These are phyloP conservation scores for Yarrowia bubula DNA, from an alignment of 805 yeast species.

Conservation along the genomic window DNA sequence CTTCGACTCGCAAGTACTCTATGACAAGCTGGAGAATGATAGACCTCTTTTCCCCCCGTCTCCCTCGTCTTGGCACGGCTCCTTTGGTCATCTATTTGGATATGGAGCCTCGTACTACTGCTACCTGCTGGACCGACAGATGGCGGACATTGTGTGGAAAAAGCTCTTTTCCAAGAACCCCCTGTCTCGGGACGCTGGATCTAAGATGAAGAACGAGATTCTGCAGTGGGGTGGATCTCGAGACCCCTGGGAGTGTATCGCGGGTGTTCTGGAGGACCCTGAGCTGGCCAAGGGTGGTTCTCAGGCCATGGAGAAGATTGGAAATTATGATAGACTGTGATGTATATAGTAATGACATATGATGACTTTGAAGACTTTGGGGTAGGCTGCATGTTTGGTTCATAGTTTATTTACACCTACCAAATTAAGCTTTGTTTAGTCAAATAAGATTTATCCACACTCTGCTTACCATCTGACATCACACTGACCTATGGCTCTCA, in stretches of 20 bases:
- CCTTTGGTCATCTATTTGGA: slow-evolving; percentile 87
- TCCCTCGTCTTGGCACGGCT: slow-evolving; percentile 83
- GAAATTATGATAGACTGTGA: neutral
- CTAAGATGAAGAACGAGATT: slow-evolving; percentile 63
- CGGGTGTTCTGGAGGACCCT: slow-evolving; percentile 69
- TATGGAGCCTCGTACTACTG: slow-evolving; percentile 95
- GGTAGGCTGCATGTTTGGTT: neutral
- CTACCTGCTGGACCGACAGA: slow-evolving; percentile 85
- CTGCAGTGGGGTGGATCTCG: slow-evolving; percentile 91
- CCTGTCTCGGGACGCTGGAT: slow-evolving; percentile 69
- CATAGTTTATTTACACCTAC: no score
- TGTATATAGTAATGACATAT: neutral
- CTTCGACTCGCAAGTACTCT: slow-evolving; percentile 59
- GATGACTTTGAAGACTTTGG: no score
- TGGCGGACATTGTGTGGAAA: slow-evolving; percentile 82
- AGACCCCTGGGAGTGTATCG: slow-evolving; percentile 84
- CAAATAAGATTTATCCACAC: neutral
- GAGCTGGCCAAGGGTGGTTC: slow-evolving; percentile 64
- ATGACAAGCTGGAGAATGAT: slow-evolving; percentile 62
- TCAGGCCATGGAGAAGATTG: slow-evolving; percentile 50
- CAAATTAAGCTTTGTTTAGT: neutral
- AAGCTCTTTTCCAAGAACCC: slow-evolving; percentile 71
- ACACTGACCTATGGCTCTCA: slow-evolving; percentile 48
- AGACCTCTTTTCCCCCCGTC: slow-evolving; percentile 64
- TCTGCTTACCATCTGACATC: neutral